Conservation (phyloP, 2,329 filamentous ascomycete genomes). For the Clonostachys byssicola region DNA sequence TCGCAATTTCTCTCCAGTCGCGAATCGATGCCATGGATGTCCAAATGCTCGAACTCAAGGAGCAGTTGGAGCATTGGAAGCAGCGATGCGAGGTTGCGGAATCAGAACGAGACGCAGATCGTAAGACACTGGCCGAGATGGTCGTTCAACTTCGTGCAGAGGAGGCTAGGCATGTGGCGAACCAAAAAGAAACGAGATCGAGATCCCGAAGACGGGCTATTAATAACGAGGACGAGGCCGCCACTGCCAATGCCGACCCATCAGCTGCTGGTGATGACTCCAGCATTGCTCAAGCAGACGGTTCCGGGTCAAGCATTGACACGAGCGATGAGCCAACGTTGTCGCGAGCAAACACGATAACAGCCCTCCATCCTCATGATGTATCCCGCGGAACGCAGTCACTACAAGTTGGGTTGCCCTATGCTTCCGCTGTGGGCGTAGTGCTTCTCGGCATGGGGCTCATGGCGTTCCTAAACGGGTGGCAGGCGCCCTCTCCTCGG, state of each 20-base stretch:
- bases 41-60: constrained; percentile 78
- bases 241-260: not conserved
- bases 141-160: constrained; percentile 75
- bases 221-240: not conserved
- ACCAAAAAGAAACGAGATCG: constrained; percentile 33
- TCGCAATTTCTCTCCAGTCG: constrained; percentile 42
- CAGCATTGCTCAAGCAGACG: constrained; percentile 5
- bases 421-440: constrained; percentile 78
- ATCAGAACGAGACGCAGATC: constrained; percentile 65
- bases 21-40: constrained; percentile 72
- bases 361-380: constrained; percentile 19
- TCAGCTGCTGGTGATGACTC: not conserved
- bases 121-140: constrained; percentile 81
- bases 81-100: constrained; percentile 78
- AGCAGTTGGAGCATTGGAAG: constrained; percentile 75
- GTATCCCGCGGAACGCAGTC: constrained; percentile 29
- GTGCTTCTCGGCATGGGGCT: constrained; percentile 77
- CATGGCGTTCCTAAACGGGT: constrained; percentile 84
- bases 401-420: constrained; percentile 57
- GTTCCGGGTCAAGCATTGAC: constrained; percentile 20
- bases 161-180: constrained; percentile 42
- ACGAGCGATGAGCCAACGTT: constrained; percentile 33
- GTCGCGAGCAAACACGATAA: constrained; percentile 46
- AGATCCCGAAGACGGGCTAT: constrained; percentile 17
- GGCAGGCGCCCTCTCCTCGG: constrained; percentile 47